Evolutionary conservation across 257 asterid species (phyloP), one percentile per base, ranked within the genome.

Genomic region (Gentiana straminea): DNA sequence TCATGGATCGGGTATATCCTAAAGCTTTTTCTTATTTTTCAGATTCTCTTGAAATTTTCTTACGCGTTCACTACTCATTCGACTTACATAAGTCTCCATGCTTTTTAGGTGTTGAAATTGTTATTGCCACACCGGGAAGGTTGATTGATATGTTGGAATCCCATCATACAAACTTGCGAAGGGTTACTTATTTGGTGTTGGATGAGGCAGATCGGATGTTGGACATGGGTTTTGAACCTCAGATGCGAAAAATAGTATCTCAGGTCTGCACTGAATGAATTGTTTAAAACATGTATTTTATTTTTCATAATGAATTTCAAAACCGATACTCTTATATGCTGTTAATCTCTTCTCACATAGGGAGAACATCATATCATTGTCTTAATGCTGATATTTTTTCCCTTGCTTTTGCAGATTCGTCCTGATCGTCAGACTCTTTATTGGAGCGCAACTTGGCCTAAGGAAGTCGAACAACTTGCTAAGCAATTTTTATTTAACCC

Each of bases 361-460:
- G 24, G 24, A 24, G 24, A 24, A 24, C 24, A 24, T 24, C 24
- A 24, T 24, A 24, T 24, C 24, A 24, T 24, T 24, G 24, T 24
- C 24, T 24, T 24, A 24, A 24, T 24, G 24, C 24, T 24, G 24
- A 24, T 24, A 0, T 24, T 24, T 0, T 24, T 6, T 24, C 5
- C 11, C 5, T 52, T n/a, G 45, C 15, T 9, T 48, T 69, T 76
- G 73, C 83, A 91, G 98, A 91, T 91, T 56, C 95, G 98, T 52
- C 94, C 98, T 9, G 98, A 91, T 67, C 98, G 97, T 66, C 98
- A 91, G 68, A 91, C 98, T 39, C 76, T 91, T 64, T 91, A 91
- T 70, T 91, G 98, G 98, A 91, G 98, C 79, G 98, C 98, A 52
- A 91, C 98, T 34, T 91, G 98, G 98, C 98, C 98, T 39, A 91